Evolutionary conservation across 2,329 filamentous ascomycete species (phyloP), one percentile per base, ranked within the genome.

Genomic region (Fusarium gaditjirri): DNA sequence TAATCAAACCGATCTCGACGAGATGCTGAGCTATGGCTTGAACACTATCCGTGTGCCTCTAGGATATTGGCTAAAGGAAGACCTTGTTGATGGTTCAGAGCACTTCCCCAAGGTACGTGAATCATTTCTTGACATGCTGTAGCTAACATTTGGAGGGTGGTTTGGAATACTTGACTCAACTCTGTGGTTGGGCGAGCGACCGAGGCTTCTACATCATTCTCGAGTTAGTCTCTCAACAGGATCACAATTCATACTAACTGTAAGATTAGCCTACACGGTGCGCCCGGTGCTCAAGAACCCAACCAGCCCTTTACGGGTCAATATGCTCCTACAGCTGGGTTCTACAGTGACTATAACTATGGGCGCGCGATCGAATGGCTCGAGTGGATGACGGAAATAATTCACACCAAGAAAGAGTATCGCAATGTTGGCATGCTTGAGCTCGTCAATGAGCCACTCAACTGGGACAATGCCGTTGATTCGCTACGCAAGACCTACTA

Each of bases 381-480:
- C n/a, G 79, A 84, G 58, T 89, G 85, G 84, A 85, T 91, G 73
- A 84, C 86, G 16, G 81, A 84, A 41, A 81, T 83, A 42, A 84
- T 89, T 64, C 87, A 90, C 76, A 80, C 75, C 41, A 84, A 83
- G 65, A 56, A 78, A 39, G 83, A 82, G 35, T 88, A 86, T 76
- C 79, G 84, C 58, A 89, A 86, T 47, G 88, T 90, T 31, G 88
- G 88, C 61, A 90, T 89, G 85, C 77, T 91, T 41, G 84, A 88
- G 75, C 78, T 90, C 17, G 80, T 77, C 27, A 77, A 77, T n/a
- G 75, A 77, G 46, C 75, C 75, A 1, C 53, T 71, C 13, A 71
- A 67, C 61, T 72, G 75, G 68, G 54, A 70, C 21, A 61, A 68
- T 5, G 62, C 73, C 11, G 68, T 72, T 25, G 61, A 69, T 17